Evolutionary conservation across 352 stramenopile species (phyloP).

Genomic region (Globisporangium polare): DNA sequence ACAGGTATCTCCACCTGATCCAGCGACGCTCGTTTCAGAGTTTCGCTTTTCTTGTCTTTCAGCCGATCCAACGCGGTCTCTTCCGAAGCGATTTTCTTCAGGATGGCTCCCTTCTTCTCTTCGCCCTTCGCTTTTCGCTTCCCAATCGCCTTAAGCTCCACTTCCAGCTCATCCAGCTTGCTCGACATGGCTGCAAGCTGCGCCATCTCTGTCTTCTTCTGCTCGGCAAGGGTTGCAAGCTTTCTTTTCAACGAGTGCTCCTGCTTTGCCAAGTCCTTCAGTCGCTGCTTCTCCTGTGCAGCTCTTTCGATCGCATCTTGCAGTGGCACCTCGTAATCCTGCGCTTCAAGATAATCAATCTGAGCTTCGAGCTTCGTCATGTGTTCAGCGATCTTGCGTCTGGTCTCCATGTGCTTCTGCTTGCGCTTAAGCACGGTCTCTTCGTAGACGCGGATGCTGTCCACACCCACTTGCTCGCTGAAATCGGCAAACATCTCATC

Average conservation of each 20-base stretch:
- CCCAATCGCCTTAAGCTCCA: conserved; percentile 54
- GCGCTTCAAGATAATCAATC: conserved; percentile 59
- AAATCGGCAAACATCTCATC: conserved; percentile 87
- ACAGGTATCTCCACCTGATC: conserved; percentile 93
- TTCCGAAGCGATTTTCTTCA: conserved; percentile 85
- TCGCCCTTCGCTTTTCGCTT: conserved; percentile 65
- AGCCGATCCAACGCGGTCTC: conserved; percentile 91
- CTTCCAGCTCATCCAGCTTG: conserved; percentile 54
- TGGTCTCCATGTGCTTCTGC: conserved; percentile 60
- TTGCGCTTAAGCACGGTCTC: conserved; percentile 89
- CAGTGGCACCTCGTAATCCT: conserved; percentile 61
- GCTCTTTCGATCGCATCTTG: conserved; percentile 39
- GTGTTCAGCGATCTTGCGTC: conserved; percentile 70
- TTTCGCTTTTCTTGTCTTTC: conserved; percentile 93
- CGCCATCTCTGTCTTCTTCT: conserved; percentile 66
- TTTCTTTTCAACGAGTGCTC: conserved; percentile 41
- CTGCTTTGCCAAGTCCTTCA: conserved; percentile 58
- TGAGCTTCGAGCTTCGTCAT: conserved; percentile 82
- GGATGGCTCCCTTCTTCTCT: conserved; percentile 51
- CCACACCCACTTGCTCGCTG: conserved; percentile 67
- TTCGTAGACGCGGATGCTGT: conserved; percentile 91
- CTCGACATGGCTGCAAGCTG: conserved; percentile 24
- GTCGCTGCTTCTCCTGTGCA: conserved; percentile 35
- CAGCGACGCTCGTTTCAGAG: conserved; percentile 92
- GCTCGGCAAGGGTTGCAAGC: conserved; percentile 54